These are phyloP conservation scores for Ustilago sp. DNA, from an alignment of 1,284 basidiomycete species.

Conservation along the genomic window DNA sequence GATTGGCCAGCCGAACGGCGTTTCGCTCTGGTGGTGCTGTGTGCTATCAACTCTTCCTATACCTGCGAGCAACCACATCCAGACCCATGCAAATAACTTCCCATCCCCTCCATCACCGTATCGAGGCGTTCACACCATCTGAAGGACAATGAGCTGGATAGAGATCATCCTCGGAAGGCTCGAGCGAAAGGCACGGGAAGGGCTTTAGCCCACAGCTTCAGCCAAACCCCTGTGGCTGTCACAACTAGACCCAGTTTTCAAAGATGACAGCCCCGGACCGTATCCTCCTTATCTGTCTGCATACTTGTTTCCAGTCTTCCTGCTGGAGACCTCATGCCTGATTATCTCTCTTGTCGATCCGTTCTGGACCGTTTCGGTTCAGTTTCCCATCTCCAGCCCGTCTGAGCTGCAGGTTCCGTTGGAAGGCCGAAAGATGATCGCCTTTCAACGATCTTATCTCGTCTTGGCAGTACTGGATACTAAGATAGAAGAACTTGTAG, in stretches of 20 bases:
- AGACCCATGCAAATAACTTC: no score
- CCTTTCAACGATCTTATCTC: slow-evolving; percentile 11
- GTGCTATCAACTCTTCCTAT: no score
- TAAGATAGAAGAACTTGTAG: slow-evolving; percentile 7
- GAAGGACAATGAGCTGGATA: no score
- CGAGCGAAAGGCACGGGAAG: background rate
- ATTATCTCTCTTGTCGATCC: background rate
- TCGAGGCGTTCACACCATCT: no score
- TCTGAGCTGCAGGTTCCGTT: background rate
- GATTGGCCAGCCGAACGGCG: background rate
- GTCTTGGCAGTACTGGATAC: background rate
- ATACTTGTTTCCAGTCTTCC: background rate
- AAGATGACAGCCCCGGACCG: background rate
- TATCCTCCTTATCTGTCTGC: background rate
- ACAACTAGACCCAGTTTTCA: no score
- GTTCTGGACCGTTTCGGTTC: slow-evolving; percentile 4
- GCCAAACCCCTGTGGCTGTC: background rate
- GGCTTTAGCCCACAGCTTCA: background rate
- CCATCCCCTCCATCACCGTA: no score
- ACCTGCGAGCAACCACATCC: no score
- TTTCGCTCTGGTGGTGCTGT: no score
- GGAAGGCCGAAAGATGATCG: slow-evolving; percentile 6
- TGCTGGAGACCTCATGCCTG: background rate
- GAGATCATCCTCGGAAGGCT: background rate
- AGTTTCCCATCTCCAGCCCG: slow-evolving; percentile 3